These are phyloP conservation scores for Pyrenochaeta sp. DNA, from an alignment of 2,329 filamentous ascomycete genomes.

Conservation along the genomic window DNA sequence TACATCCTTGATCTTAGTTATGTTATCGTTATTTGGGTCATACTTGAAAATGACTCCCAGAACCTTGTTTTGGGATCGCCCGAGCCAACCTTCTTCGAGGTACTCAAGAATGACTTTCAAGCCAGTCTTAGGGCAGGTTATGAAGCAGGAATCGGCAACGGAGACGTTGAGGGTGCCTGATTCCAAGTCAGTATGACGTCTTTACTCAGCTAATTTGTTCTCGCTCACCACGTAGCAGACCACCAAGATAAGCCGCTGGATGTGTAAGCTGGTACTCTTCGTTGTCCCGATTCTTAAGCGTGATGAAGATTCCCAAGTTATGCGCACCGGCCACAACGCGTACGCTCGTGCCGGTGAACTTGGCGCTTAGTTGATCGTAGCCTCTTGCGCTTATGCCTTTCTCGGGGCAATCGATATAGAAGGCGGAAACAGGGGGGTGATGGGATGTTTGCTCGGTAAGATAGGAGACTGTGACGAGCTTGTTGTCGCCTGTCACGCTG, in stretches of 20 bases:
- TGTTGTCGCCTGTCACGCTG: conserved; percentile 51
- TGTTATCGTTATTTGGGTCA: conserved; percentile 84
- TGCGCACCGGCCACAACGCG: conserved; percentile 91
- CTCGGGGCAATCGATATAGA: conserved; percentile 90
- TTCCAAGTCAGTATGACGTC: conserved; percentile 14
- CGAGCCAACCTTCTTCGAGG: conserved; percentile 92
- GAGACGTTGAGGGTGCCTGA: conserved; percentile 81
- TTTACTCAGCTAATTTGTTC: neutral
- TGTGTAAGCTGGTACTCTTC: conserved; percentile 97
- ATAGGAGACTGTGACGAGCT: conserved; percentile 82
- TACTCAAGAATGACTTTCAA: conserved; percentile 94
- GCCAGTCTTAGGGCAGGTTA: conserved; percentile 88
- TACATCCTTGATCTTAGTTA: conserved; percentile 82
- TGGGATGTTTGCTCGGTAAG: conserved; percentile 98
- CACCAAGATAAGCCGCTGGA: conserved; percentile 90
- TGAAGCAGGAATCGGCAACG: conserved; percentile 87
- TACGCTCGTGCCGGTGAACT: conserved; percentile 95
- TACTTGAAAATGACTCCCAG: conserved; percentile 92
- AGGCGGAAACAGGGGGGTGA: conserved; percentile 96
- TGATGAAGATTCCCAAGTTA: conserved; percentile 96
- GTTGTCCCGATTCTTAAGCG: conserved; percentile 77
- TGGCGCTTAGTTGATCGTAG: conserved; percentile 95
- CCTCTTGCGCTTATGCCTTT: conserved; percentile 87
- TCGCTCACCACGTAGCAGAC: conserved; percentile 73
- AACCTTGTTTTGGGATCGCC: conserved; percentile 88